Conservation (phyloP, 306 rosid species). For the Quillaja saponaria region DNA sequence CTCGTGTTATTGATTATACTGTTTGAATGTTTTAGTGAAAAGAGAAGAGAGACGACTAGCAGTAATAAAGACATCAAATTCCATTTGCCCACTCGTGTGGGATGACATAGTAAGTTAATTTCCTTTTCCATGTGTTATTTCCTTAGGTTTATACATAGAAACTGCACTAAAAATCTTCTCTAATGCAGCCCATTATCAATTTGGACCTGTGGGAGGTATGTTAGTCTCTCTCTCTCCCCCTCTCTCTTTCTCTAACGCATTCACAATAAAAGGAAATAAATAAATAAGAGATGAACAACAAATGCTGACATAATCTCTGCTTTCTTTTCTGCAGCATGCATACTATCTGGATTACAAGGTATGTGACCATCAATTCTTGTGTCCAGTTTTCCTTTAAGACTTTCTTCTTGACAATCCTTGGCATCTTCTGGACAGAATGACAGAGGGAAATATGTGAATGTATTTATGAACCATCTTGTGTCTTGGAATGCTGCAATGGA, state of each 20-base stretch:
- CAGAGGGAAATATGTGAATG: conserved; percentile 66
- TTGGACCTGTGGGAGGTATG: conserved; percentile 97
- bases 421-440: conserved; percentile 68
- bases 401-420: conserved; percentile 22
- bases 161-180: conserved; percentile 36
- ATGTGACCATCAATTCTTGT: conserved; percentile 22
- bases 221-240: conserved; percentile 30
- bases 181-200: conserved; percentile 81
- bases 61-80: conserved; percentile 69
- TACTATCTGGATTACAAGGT: conserved; percentile 95
- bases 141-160: conserved; percentile 21
- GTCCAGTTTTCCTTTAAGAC: conserved; percentile 4
- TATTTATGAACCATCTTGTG: conserved; percentile 77
- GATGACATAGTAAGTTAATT: conserved; percentile 72
- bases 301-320: conserved; percentile 30
- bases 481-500: conserved; percentile 80
- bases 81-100: conserved; percentile 83
- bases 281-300: no score
- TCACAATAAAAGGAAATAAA: no score
- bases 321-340: conserved; percentile 73
- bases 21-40: conserved; percentile 58
- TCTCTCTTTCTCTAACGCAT: neutral
- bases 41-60: conserved; percentile 73
- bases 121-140: conserved; percentile 13
- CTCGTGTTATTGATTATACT: conserved; percentile 21